Base-by-base conservation (phyloP, 345 rosid genomes). In the Pseudoturritis turrita region DNA sequence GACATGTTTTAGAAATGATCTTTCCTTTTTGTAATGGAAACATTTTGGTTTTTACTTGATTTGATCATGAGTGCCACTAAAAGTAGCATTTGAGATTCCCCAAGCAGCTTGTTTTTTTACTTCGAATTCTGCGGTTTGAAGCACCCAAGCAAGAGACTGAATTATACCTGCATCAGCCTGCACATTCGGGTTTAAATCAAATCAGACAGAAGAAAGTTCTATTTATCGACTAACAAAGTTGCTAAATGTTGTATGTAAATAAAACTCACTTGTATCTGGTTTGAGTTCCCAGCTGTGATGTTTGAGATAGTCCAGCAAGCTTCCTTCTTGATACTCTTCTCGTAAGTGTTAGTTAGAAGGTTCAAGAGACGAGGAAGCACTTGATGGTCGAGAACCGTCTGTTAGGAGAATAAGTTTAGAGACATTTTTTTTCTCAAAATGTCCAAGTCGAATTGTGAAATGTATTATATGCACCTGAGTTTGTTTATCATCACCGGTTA, bases 301-400 rank as follows among this genome's bases (percentile, higher is more conserved):
- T 89, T 91, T 10, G 97, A 91, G 67, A 91, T 86, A 40, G 91
- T 89, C 96, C 96, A 89, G 65, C 97, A 91, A 17, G 97, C 89
- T 87, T 89, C 92, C 83, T 89, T 91, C 85, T 84, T 89, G 68
- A 91, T 87, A 77, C 91, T 89, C 82, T 89, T 91, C 81, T 91
- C 86, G 74, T 83, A 81, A 55, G 75, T 80, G 46, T 79, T 83
- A 2, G 77, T 82, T 74, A 91, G 59, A 40, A 91, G 77, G 75
- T 84, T 79, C 66, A 82, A 55, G 39, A 91, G 88, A 77, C 83
- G 71, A 10, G 97, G 93, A 71, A 91, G 81, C 45, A 88, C 88
- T 77, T 78, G 85, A 79, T 82, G 78, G 73, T 77, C 84, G 76
- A 91, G 79, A 50, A 91, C 81, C 71, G 79, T 81, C 97, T 91